Conservation (phyloP, 495 filamentous ascomycete species). For the Tetracladium marchalianum region DNA sequence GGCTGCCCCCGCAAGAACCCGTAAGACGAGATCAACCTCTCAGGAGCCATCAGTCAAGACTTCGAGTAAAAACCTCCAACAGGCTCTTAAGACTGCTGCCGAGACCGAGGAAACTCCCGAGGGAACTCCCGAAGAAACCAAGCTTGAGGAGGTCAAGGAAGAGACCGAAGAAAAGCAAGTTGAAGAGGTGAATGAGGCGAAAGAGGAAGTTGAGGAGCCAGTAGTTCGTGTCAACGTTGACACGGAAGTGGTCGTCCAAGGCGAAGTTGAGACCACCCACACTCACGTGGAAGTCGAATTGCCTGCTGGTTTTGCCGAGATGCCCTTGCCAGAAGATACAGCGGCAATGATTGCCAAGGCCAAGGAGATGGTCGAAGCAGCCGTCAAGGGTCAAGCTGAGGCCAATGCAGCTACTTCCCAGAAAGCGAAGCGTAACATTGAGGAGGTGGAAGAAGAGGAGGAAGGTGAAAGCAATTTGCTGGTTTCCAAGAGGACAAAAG, state of each 20-base stretch:
- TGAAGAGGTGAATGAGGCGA: slow-evolving; percentile 17
- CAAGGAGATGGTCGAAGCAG: slow-evolving; percentile 81
- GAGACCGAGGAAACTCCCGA: slow-evolving; percentile 22
- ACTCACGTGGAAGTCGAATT: slow-evolving; percentile 76
- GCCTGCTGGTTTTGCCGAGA: slow-evolving; percentile 54
- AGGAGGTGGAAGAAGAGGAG: slow-evolving; percentile 46
- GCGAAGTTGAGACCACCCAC: slow-evolving; percentile 54
- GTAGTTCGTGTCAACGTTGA: slow-evolving; percentile 63
- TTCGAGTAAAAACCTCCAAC: slow-evolving; percentile 29
- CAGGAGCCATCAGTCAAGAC: slow-evolving; percentile 37
- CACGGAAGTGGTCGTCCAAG: slow-evolving; percentile 52
- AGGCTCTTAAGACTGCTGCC: slow-evolving; percentile 6
- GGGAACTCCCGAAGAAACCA: slow-evolving; percentile 18
- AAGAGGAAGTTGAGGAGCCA: slow-evolving; percentile 35
- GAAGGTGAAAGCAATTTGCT: slow-evolving; percentile 30
- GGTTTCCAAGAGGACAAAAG: slow-evolving; percentile 63
- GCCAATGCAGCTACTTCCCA: slow-evolving; percentile 28
- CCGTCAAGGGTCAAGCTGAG: slow-evolving; percentile 45
- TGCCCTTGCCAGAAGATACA: slow-evolving; percentile 64
- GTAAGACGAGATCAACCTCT: slow-evolving; percentile 41
- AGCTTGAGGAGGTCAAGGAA: slow-evolving; percentile 30
- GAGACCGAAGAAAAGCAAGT: slow-evolving; percentile 15
- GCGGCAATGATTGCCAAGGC: slow-evolving; percentile 76
- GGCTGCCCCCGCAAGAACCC: slow-evolving; percentile 10
- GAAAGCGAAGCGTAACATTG: slow-evolving; percentile 72